Evolutionary conservation across 805 yeast genomes (phyloP), one percentile per base, ranked within the genome.

Genomic region (Candida maris): DNA sequence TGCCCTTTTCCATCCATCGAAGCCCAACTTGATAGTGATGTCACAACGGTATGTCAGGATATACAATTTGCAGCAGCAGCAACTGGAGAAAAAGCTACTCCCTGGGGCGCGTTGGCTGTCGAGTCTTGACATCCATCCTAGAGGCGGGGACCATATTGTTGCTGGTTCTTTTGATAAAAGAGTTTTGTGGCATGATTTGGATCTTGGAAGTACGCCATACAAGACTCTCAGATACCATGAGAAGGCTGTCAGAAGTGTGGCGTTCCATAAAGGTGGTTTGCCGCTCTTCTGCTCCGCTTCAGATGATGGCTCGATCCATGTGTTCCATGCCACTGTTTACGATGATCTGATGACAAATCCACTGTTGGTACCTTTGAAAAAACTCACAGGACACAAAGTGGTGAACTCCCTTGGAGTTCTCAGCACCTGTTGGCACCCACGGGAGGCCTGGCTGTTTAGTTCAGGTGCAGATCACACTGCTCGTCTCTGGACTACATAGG

Each of bases 81-180:
- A 74, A 16, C 63, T 93, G 47, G 71, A 84, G 41, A 88, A 87
- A 71, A 86, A 88, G 53, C 69, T 93, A 49, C 65, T 81, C 68
- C 97, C 98, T 1, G 97, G 97, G 54, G 97, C 95, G 2, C 79
- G 96, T 62, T 86, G 96, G 95, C 73, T 93, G 51, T 80, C 95
- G 14, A 73, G 81, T 49, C 80, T 93, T 56, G 97, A 89, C 58
- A 82, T 93, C 34, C 97, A 93, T 62, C 97, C 97, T 40, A 73
- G 94, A 47, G 67, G 67, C 19, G 98, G 98, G 38, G 97, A 93
- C 61, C 89, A 93, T 55, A 78, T 93, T 35, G 65, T 93, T 45
- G 95, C 96, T 10, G 85, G 91, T 6, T 87, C 97, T 2, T 93
- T 77, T 61, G 98, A 93, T 62, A 88, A 89, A 71, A 76, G 97